Evolutionary conservation across 345 rosid species (phyloP).

Genomic region (Citropsis articulata): DNA sequence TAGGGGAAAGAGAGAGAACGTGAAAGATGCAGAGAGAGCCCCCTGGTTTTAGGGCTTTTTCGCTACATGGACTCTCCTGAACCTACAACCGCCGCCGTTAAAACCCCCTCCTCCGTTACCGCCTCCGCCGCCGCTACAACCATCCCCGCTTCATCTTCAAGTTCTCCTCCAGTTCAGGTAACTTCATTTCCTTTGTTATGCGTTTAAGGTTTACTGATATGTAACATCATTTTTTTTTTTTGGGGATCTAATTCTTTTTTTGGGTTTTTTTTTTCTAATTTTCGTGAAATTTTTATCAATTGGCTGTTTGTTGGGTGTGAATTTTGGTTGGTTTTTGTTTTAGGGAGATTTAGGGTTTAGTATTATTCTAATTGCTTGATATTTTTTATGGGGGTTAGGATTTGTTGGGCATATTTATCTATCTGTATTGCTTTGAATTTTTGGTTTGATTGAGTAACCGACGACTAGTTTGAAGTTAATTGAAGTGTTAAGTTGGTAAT

Average conservation of each 20-base stretch:
- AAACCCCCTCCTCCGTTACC: neutral
- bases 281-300: neutral
- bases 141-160: neutral
- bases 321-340: neutral
- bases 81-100: constrained; percentile 4
- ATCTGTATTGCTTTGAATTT: neutral
- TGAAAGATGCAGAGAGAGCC: constrained; percentile 25
- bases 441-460: neutral
- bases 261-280: no score
- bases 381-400: neutral
- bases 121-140: neutral
- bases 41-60: constrained; percentile 12
- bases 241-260: neutral
- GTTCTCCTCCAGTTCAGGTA: constrained; percentile 46
- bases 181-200: neutral
- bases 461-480: neutral
- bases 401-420: neutral
- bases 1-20: neutral
- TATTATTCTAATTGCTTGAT: neutral
- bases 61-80: constrained; percentile 34
- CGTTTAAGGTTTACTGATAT: neutral
- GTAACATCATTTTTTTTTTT: neutral
- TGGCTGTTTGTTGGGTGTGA: neutral
- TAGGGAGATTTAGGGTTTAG: neutral
- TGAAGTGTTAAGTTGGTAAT: neutral